A percentile compares a stretch with the other conserved stretches of the same genome.
Conservation (phyloP, 2,329 filamentous ascomycete genomes). For the Nothopassalora personata region DNA sequence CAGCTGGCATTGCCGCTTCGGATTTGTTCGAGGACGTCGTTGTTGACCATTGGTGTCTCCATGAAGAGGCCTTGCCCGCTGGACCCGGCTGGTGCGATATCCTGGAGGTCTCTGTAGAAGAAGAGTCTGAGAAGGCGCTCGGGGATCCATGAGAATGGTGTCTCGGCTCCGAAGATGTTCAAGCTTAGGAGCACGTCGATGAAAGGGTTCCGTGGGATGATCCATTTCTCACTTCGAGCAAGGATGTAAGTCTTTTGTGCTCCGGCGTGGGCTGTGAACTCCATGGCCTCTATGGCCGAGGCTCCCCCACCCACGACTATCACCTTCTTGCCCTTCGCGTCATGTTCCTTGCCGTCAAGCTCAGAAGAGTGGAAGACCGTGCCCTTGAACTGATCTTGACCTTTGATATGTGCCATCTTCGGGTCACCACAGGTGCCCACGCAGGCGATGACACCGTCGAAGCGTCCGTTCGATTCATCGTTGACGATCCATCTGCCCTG, state of each 20-base stretch:
- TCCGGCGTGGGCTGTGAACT: conserved; percentile 65
- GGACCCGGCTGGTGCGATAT: conserved; percentile 58
- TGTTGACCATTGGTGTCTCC: conserved; percentile 80
- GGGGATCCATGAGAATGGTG: conserved; percentile 68
- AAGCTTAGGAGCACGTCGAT: conserved; percentile 68
- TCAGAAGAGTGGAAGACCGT: conserved; percentile 69
- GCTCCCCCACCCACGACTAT: conserved; percentile 74
- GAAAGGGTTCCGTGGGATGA: conserved; percentile 63
- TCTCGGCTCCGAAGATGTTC: conserved; percentile 69
- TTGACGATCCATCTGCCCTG: conserved; percentile 74
- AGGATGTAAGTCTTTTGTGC: conserved; percentile 67
- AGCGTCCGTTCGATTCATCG: conserved; percentile 61
- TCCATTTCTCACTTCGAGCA: conserved; percentile 47
- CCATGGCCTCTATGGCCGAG: conserved; percentile 74
- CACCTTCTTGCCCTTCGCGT: conserved; percentile 65
- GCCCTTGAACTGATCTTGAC: conserved; percentile 68
- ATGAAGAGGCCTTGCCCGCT: conserved; percentile 67
- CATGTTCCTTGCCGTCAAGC: conserved; percentile 64
- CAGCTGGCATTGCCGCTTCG: conserved; percentile 67
- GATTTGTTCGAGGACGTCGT: conserved; percentile 70
- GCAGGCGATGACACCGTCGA: conserved; percentile 73
- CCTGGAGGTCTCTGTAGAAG: conserved; percentile 76
- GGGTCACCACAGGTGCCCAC: conserved; percentile 76
- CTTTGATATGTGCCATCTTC: conserved; percentile 65
- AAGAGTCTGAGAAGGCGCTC: conserved; percentile 68